Evolutionary conservation across 805 yeast genomes (phyloP).

Genomic region (Candida argentea): DNA sequence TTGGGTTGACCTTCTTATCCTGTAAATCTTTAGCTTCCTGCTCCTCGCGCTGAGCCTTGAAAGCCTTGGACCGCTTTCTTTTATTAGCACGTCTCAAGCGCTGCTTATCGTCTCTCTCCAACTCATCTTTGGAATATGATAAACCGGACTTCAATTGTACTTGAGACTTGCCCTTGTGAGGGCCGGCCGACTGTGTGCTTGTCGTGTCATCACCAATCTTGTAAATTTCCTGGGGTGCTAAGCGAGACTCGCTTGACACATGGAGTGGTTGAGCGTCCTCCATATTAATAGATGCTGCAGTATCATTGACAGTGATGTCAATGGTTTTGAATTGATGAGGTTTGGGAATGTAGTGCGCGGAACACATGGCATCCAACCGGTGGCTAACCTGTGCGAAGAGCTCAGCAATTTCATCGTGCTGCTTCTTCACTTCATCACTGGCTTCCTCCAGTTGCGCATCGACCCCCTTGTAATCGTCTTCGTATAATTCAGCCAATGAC

Average conservation of each 20-base stretch:
- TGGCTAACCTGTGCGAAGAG: constrained; percentile 54
- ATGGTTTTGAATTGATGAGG: constrained; percentile 66
- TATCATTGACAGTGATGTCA: constrained; percentile 58
- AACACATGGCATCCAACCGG: constrained; percentile 77
- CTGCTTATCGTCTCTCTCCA: constrained; percentile 76
- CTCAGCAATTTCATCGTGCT: constrained; percentile 69
- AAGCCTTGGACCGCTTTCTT: constrained; percentile 60
- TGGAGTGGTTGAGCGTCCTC: constrained; percentile 95
- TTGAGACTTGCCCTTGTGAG: constrained; percentile 33
- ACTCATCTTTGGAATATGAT: constrained; percentile 71
- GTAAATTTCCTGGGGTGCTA: constrained; percentile 95
- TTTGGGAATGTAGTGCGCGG: constrained; percentile 92
- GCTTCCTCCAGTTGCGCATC: constrained; percentile 32
- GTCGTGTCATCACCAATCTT: constrained; percentile 39
- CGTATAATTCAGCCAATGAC: constrained; percentile 87
- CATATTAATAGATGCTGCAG: constrained; percentile 74
- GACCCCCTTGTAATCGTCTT: constrained; percentile 62
- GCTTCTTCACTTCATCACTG: constrained; percentile 54
- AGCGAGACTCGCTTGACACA: constrained; percentile 55
- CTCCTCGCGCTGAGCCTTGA: constrained; percentile 23
- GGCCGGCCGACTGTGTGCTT: constrained; percentile 16
- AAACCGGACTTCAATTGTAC: constrained; percentile 68
- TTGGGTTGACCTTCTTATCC: constrained; percentile 17
- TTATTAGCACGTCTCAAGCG: constrained; percentile 80
- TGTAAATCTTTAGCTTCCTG: constrained; percentile 19